Percentiles rank a stretch among this genome's conserved stretches.
These are phyloP conservation scores for Aspergillus sp. DNA, from an alignment of 2,329 filamentous ascomycete genomes.

Conservation along the genomic window DNA sequence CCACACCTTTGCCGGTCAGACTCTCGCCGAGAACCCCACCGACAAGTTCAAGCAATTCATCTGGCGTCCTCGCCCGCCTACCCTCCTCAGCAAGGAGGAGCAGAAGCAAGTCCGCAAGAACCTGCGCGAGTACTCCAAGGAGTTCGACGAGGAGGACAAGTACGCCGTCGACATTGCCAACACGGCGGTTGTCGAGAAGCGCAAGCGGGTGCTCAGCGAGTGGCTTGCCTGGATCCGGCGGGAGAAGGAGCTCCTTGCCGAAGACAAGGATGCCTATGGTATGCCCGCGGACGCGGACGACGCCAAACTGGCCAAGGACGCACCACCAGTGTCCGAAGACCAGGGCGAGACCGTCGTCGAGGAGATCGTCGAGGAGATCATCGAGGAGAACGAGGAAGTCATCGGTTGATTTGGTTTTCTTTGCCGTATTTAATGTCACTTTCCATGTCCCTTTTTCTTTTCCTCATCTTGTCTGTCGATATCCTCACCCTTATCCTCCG, in stretches of 20 bases:
- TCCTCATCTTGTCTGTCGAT: conserved; percentile 26
- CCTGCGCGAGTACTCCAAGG: conserved; percentile 89
- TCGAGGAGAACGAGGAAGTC: conserved; percentile 81
- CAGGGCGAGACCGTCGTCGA: conserved; percentile 79
- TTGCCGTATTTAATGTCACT: conserved; percentile 32
- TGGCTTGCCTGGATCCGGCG: conserved; percentile 82
- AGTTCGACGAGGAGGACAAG: conserved; percentile 93
- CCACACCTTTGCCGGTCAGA: conserved; percentile 91
- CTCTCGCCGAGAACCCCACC: conserved; percentile 83
- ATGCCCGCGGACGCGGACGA: conserved; percentile 66
- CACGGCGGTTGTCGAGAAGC: conserved; percentile 85
- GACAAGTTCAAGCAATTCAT: conserved; percentile 98
- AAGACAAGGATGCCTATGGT: conserved; percentile 68
- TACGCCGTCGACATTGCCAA: conserved; percentile 93
- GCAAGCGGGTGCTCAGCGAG: conserved; percentile 78
- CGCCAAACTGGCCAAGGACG: conserved; percentile 50
- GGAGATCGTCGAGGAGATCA: conserved; percentile 81
- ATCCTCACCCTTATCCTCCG: conserved; percentile 21
- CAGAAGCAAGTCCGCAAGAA: conserved; percentile 98
- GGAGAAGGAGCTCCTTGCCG: conserved; percentile 68
- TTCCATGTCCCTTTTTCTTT: conserved; percentile 24
- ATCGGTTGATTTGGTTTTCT: conserved; percentile 39
- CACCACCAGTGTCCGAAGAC: conserved; percentile 57
- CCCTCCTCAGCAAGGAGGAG: conserved; percentile 93
- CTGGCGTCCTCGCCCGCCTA: conserved; percentile 88